phyloP scores from a whole-genome alignment of 345 rosid species.

The Gossypium raimondii region DNA sequence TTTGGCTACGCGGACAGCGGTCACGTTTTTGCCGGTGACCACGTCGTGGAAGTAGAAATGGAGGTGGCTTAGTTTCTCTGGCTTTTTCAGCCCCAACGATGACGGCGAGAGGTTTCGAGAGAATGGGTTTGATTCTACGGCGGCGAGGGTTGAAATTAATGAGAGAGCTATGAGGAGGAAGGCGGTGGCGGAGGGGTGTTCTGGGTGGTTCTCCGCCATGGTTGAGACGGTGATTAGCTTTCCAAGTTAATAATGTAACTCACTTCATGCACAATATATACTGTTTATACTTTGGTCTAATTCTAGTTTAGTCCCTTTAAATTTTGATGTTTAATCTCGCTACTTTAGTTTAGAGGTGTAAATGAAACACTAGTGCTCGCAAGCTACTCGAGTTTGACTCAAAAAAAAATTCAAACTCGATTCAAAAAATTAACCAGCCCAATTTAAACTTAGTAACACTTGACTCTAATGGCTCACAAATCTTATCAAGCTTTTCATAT shows the following conservation, averaged over 20 bases:
- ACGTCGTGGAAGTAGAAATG: conserved; percentile 40
- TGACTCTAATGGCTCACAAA: no score
- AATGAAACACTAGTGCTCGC: no score
- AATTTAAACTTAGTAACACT: no score
- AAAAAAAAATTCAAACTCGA: no score
- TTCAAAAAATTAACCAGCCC: no score
- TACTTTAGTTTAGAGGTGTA: no score
- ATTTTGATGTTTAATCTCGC: no score
- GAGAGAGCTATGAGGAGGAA: background rate
- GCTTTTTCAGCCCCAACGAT: background rate
- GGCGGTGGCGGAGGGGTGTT: background rate
- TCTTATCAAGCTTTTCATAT: no score
- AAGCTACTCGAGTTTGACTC: no score
- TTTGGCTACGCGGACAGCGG: conserved; percentile 24
- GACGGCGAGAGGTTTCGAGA: background rate
- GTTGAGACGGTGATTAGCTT: conserved; percentile 20
- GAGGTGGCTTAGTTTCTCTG: conserved; percentile 38
- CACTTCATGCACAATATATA: no score
- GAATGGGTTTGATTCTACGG: background rate
- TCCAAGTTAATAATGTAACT: background rate
- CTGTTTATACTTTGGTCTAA: no score
- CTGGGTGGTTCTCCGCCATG: conserved; percentile 24
- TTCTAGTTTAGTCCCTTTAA: no score
- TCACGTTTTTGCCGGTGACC: conserved; percentile 22
- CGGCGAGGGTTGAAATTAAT: background rate